Conservation (phyloP, 108 stramenopile genomes). For the Cyclostephanos tholiformis region DNA sequence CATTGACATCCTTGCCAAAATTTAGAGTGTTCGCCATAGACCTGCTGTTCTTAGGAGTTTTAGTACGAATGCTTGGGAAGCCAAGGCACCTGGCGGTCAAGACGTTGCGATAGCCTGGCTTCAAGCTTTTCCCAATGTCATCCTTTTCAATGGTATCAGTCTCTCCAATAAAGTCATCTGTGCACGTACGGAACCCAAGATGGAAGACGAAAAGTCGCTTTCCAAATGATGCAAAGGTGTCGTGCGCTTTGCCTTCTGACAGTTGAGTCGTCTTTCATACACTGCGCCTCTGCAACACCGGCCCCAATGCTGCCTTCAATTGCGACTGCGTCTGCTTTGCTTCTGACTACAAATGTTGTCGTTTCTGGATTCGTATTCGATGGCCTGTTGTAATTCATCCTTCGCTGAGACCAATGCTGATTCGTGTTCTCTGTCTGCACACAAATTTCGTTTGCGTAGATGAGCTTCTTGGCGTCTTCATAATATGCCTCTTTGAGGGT, state of each 20-base stretch:
- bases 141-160: constrained; percentile 20
- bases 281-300: constrained; percentile 53
- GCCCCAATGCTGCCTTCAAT: constrained; percentile 30
- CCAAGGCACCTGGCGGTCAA: constrained; percentile 60
- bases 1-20: constrained; percentile 71
- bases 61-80: constrained; percentile 59
- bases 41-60: constrained; percentile 58
- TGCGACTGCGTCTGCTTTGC: constrained; percentile 31
- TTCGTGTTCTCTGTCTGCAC: constrained; percentile 40
- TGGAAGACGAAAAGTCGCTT: constrained; percentile 17
- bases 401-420: constrained; percentile 64
- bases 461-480: constrained; percentile 60
- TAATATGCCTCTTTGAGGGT: constrained; percentile 47
- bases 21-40: constrained; percentile 77
- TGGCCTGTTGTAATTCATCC: constrained; percentile 67
- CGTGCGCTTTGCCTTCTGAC: constrained; percentile 11
- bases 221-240: constrained; percentile 30
- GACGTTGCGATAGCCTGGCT: constrained; percentile 71
- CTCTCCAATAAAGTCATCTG: constrained; percentile 12
- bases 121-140: constrained; percentile 63
- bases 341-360: constrained; percentile 34
- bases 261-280: constrained; percentile 30
- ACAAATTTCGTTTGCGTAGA: constrained; percentile 55
- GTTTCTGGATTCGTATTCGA: constrained; percentile 29
- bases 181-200: constrained; percentile 46